These are phyloP conservation scores for Diplodia sapinea DNA, from an alignment of 2,329 filamentous ascomycete genomes.

Conservation along the genomic window DNA sequence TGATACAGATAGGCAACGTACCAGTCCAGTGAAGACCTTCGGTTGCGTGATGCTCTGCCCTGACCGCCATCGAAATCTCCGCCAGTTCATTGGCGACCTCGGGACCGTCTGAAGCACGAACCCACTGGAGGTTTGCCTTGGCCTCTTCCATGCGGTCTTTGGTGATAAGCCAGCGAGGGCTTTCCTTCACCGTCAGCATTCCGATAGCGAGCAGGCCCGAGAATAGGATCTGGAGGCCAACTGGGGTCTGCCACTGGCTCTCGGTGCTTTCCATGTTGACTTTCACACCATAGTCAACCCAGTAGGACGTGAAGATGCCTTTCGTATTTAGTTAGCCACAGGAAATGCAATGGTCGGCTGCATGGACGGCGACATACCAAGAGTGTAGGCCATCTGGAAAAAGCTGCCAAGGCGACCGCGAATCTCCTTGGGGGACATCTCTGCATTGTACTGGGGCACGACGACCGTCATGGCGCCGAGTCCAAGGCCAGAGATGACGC, in stretches of 20 bases:
- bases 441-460: constrained; percentile 54
- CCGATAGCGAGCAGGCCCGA: constrained; percentile 40
- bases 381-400: constrained; percentile 59
- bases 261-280: constrained; percentile 41
- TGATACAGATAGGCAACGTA: constrained; percentile 15
- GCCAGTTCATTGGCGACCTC: constrained; percentile 54
- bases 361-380: constrained; percentile 40
- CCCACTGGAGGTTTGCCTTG: constrained; percentile 58
- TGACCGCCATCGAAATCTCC: constrained; percentile 57
- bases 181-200: constrained; percentile 46
- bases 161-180: constrained; percentile 69
- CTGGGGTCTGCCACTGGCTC: constrained; percentile 62
- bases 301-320: constrained; percentile 58
- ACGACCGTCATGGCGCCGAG: constrained; percentile 51
- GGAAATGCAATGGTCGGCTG: neutral
- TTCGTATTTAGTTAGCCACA: neutral
- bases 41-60: constrained; percentile 53
- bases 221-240: constrained; percentile 51
- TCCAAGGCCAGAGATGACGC: constrained; percentile 68
- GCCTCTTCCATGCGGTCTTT: constrained; percentile 69
- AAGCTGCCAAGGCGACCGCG: constrained; percentile 53
- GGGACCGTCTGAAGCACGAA: constrained; percentile 53
- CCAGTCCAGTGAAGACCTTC: constrained; percentile 50
- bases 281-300: constrained; percentile 59
- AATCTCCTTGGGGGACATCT: constrained; percentile 55